Base-by-base conservation (phyloP, 2,329 filamentous ascomycete genomes). In the Botrytis cinerea region DNA sequence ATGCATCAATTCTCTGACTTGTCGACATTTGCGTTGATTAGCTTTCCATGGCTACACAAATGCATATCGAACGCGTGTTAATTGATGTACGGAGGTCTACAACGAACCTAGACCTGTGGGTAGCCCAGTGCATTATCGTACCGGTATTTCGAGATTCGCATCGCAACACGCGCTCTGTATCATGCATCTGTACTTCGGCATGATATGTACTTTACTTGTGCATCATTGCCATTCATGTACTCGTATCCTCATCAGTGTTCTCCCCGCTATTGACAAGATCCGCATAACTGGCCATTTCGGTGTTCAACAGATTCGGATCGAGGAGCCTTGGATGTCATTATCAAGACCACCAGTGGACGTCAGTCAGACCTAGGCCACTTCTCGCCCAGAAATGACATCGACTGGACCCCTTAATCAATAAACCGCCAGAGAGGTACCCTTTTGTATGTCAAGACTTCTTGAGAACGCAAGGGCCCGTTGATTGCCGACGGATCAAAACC, bases 91-190 rank as follows among this genome's bases (percentile, higher is more conserved):
- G 48, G 38, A 32, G 25, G 48, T 69, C 48, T 69, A 18, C 32
- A 43, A 57, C 25, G 22, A 57, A 68, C 16, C 35, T 43, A 18
- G 48, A 68, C 66, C 35, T 43, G 35, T 45, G 45, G 48, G 38
- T 32, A 59, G 48, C 48, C 66, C 66, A 69, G 66, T 69, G 66
- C 66, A 69, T 57, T 69, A 69, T 69, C 66, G 66, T 69, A 57
- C 66, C 48, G 51, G 48, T 57, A 57, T 57, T 43, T 68, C 46
- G 64, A 54, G 64, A 57, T 68, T 68, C 35, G 64, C 48, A 68
- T 40, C 46, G 64, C 48, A 68, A 22, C 32, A 46, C 32, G n/a
- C 46, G 25, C 46, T 40, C 25, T 43, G 64, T 22, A 68, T 40
- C 48, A 68, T 68, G 35, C 64, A 68, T 28, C 46, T 68, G 64